Base-by-base conservation (phyloP, 2,329 filamentous ascomycete genomes). In the Arthrobotrys megalospora region DNA sequence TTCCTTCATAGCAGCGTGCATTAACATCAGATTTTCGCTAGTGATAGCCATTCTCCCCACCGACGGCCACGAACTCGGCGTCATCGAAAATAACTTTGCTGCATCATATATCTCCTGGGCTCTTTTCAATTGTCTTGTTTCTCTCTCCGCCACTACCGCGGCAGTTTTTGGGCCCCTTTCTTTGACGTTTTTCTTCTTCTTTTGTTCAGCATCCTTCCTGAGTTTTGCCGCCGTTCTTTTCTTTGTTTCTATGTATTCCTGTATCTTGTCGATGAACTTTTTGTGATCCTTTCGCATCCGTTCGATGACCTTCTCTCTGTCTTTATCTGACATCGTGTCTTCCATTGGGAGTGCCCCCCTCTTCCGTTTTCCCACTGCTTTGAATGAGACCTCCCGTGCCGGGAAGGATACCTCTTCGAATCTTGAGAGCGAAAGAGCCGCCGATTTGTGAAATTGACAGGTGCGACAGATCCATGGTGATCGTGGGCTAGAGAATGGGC, bases 401-500 rank as follows among this genome's bases (percentile, higher is more conserved):
- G 73, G 75, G 14, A 72, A 78, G 24, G 36, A 24, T 14, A 62
- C 53, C 12, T 68, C 19, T n/a, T 71, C 43, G 3, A 68, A 16
- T n/a, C 21, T 34, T n/a, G 52, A n/a, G 21, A 48, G 6, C 4
- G 12, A 50, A 6, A 53, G 53, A n/a, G 19, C 2, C 2, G 52
- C 62, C 8, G 66, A 71, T 5, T 24, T 41, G 38, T 77, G 66
- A 32, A 71, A 64, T 53, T 62, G 67, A 21, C 75, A 78, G 11
- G 62, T 58, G 16, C 53, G 60, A 32, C 75, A 78, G 28, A 78
- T 52, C 75, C 75, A 78, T 63, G 62, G 67, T 16, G 68, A 32
- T 34, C 52, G 38, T 3, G 53, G 62, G 11, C n/a, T 55, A 12
- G 50, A 14, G 62, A 55, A n/a, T 19, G 36, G n/a, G 19, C 58